phyloP scores from a whole-genome alignment of 768 basidiomycete genomes.

The Tubosaeta sp. region DNA sequence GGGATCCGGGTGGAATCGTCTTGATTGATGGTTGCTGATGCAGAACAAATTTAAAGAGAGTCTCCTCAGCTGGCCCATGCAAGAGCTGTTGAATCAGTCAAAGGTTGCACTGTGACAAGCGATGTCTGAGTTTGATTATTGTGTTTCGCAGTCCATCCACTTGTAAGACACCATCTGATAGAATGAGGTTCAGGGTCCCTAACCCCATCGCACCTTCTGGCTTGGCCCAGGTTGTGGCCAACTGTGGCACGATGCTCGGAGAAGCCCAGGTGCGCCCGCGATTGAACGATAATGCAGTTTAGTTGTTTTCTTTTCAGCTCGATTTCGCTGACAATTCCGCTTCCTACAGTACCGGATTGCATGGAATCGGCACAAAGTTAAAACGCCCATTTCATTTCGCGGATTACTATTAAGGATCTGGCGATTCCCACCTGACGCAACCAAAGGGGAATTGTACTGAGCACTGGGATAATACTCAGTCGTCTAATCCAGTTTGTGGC shows the following conservation, averaged over 20 bases:
- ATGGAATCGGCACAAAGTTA: background rate
- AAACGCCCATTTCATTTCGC: slow-evolving; percentile 14
- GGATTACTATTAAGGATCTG: slow-evolving; percentile 13
- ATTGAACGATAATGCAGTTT: too few species aligned
- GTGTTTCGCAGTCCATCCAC: background rate
- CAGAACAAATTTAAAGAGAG: too few species aligned
- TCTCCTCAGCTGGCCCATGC: background rate
- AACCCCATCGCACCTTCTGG: too few species aligned
- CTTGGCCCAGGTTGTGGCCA: too few species aligned
- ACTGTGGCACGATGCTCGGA: too few species aligned
- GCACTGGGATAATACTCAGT: slow-evolving; percentile 1
- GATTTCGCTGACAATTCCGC: background rate
- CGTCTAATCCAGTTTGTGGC: slow-evolving; percentile 3
- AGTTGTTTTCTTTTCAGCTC: background rate
- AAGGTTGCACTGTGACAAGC: background rate
- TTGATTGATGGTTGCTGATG: background rate
- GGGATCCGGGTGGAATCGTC: background rate
- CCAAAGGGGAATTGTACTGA: background rate
- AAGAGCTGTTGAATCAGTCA: background rate
- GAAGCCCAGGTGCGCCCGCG: too few species aligned
- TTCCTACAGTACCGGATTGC: background rate
- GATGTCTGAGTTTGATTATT: background rate
- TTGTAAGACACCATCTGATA: too few species aligned
- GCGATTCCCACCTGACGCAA: slow-evolving; percentile 20
- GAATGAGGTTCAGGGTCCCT: too few species aligned